Conservation (phyloP, 1,284 basidiomycete species). For the Pseudozyma tsukubaensis region DNA sequence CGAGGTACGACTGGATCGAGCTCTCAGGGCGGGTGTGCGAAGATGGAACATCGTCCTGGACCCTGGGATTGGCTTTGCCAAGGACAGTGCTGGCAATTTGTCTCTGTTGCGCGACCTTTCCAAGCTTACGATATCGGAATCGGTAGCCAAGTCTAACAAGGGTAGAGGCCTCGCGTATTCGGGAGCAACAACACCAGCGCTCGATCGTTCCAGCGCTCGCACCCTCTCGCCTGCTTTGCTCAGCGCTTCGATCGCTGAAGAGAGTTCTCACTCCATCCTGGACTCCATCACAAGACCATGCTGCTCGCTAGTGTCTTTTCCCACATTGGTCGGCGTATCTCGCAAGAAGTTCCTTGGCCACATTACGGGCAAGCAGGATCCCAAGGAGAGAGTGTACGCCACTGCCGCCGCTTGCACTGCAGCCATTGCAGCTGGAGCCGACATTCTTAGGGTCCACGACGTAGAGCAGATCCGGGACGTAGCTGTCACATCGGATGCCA, state of each 20-base stretch:
- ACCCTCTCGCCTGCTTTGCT: constrained; percentile 13
- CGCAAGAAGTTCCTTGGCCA: constrained; percentile 65
- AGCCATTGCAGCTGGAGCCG: constrained; percentile 79
- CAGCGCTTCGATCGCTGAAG: not conserved
- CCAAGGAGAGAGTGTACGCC: constrained; percentile 80
- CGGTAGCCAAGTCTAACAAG: constrained; percentile 37
- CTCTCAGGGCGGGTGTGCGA: constrained; percentile 82
- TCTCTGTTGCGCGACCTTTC: constrained; percentile 70
- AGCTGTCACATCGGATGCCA: constrained; percentile 73
- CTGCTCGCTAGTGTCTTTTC: constrained; percentile 53
- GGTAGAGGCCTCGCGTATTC: constrained; percentile 25
- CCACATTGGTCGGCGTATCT: constrained; percentile 60
- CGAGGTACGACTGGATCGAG: constrained; percentile 76
- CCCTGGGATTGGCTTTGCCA: constrained; percentile 96
- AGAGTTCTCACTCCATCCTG: constrained; percentile 11
- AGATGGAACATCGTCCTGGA: constrained; percentile 92
- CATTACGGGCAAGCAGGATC: constrained; percentile 70
- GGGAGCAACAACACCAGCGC: constrained; percentile 30
- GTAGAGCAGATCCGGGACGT: constrained; percentile 77
- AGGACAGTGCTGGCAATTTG: constrained; percentile 81
- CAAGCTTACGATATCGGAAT: constrained; percentile 25
- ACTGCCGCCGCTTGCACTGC: constrained; percentile 84
- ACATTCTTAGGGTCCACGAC: constrained; percentile 87
- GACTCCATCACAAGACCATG: constrained; percentile 45
- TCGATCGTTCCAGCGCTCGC: constrained; percentile 18